Evolutionary conservation across 345 rosid genomes (phyloP), one percentile per base, ranked within the genome.

Genomic region (Gossypium anomalum): DNA sequence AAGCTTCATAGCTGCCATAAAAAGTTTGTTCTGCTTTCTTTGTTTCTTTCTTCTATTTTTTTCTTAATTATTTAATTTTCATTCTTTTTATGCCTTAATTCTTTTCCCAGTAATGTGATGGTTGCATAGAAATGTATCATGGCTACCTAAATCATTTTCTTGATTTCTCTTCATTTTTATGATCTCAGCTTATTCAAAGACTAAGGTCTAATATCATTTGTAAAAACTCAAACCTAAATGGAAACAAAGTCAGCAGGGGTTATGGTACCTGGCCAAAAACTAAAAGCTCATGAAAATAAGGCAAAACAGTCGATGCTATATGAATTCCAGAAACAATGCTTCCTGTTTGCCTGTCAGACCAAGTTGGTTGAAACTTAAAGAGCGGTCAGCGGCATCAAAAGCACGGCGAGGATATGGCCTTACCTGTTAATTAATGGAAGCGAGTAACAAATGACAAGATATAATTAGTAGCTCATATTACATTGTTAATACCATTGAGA

Each of bases 331-430:
- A 78, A 87, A 94, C 82, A 94, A 76, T 12, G 87, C 89, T 87
- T 90, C 98, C 76, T 90, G 97, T 78, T 88, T 92, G 81, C 86
- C 84, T 56, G 88, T 85, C 70, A 94, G 87, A 67, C 97, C 97
- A 49, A 88, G 81, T 72, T 85, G 91, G 66, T 82, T 82, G 72
- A 94, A 84, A 75, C 89, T 89, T 61, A 73, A 85, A 61, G 84
- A 73, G 80, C 87, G 75, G 55, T 84, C 93, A 47, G 49, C 70
- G 47, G 69, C 74, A 74, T 77, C 75, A 67, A 92, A 92, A n/a
- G 85, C 87, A 71, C 76, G 83, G 15, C 90, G 90, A 41, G 98
- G 98, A 71, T 84, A 94, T 74, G 97, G 81, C 82, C 90, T 85
- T 60, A 94, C 85, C 97, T 92, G 90, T 75, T 80, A 82, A 85